Evolutionary conservation across 441 rosid genomes (phyloP).

Genomic region (Metrosideros polymorpha): DNA sequence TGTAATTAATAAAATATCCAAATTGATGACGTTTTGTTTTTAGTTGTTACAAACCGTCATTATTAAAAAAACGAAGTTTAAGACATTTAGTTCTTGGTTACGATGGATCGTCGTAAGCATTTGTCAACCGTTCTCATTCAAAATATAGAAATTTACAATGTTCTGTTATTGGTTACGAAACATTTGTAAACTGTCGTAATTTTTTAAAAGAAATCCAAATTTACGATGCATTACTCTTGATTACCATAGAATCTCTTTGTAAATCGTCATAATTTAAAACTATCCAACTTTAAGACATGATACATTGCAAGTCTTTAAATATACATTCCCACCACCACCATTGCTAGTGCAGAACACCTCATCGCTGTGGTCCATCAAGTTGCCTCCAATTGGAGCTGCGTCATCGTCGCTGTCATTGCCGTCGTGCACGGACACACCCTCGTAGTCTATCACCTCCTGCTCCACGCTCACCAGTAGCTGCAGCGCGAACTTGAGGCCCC

Average conservation of each 20-base stretch:
- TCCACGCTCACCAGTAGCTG: background rate
- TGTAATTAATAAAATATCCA: background rate
- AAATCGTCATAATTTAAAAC: background rate
- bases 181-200: too few relatives aligned
- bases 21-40: background rate
- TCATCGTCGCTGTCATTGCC: background rate
- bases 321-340: background rate
- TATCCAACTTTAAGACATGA: background rate
- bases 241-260: too few relatives aligned
- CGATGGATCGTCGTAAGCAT: background rate
- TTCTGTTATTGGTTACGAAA: too few relatives aligned
- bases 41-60: background rate
- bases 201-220: too few relatives aligned
- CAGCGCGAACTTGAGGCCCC: background rate
- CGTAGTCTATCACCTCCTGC: background rate
- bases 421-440: background rate
- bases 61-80: background rate
- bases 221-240: too few relatives aligned
- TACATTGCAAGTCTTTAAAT: too few relatives aligned
- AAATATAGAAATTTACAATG: too few relatives aligned
- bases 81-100: background rate
- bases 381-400: background rate
- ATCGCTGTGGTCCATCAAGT: background rate
- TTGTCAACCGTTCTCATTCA: too few relatives aligned
- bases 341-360: background rate